Percentiles rank a stretch among this genome's conserved stretches.
Conservation (phyloP, 225 moss, liverwort and hornwort species). For the Neckera pumila region DNA sequence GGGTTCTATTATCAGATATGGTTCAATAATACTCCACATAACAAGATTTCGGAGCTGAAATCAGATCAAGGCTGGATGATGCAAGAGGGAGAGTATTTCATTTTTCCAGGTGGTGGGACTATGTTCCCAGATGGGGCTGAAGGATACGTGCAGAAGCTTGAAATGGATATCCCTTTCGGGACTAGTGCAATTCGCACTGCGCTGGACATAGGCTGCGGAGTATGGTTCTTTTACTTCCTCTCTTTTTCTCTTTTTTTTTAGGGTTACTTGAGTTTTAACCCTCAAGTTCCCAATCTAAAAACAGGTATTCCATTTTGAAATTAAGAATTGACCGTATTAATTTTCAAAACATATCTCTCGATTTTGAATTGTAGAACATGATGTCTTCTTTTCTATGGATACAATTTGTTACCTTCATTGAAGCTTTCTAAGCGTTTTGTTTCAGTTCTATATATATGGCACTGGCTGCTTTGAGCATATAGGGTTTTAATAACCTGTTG, state of each 20-base stretch:
- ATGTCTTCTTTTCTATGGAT: neutral
- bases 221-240: neutral
- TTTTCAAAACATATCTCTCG: neutral
- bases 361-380: neutral
- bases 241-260: neutral
- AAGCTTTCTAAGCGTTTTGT: neutral
- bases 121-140: slow-evolving; percentile 51
- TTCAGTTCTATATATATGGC: neutral
- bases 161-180: slow-evolving; percentile 23
- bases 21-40: slow-evolving; percentile 52
- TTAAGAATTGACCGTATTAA: neutral
- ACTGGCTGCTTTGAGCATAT: neutral
- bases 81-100: slow-evolving; percentile 46
- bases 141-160: slow-evolving; percentile 38
- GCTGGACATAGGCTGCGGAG: slow-evolving; percentile 57
- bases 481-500: neutral
- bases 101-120: slow-evolving; percentile 58
- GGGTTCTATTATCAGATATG: slow-evolving; percentile 25
- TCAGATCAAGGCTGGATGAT: slow-evolving; percentile 55
- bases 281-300: neutral
- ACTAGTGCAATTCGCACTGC: slow-evolving; percentile 37
- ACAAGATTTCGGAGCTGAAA: slow-evolving; percentile 49
- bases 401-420: neutral
- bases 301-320: neutral
- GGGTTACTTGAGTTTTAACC: neutral